These are phyloP conservation scores for Stellera chamaejasme DNA, from an alignment of 345 rosid genomes.

Conservation along the genomic window DNA sequence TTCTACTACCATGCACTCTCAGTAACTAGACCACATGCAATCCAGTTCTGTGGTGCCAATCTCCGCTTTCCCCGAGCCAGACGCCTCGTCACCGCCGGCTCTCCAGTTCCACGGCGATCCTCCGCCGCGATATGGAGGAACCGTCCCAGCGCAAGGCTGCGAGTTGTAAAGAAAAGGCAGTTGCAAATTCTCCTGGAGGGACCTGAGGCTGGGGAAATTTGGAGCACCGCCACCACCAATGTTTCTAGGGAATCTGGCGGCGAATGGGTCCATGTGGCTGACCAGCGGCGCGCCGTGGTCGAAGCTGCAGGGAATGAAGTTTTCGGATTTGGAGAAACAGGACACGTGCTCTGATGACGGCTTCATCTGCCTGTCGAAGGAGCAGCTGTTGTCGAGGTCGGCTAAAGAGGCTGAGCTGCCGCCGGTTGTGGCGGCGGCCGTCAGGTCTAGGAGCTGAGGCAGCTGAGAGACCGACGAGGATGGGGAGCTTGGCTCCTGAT, in stretches of 20 bases:
- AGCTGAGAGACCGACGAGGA: conserved; percentile 58
- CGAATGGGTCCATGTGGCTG: neutral
- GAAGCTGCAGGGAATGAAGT: conserved; percentile 14
- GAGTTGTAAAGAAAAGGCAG: conserved; percentile 41
- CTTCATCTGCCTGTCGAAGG: conserved; percentile 35
- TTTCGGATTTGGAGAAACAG: conserved; percentile 88
- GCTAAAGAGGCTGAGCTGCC: conserved; percentile 16
- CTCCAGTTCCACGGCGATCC: conserved; percentile 1
- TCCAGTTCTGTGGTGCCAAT: conserved; percentile 58
- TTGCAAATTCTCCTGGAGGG: conserved; percentile 77
- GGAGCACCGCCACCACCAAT: conserved; percentile 18
- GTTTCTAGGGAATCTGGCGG: conserved; percentile 22
- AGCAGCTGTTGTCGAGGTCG: conserved; percentile 42
- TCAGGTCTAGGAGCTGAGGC: conserved; percentile 65
- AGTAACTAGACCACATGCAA: conserved; percentile 55
- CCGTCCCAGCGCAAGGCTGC: conserved; percentile 22
- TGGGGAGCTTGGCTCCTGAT: conserved; percentile 55
- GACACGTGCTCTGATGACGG: conserved; percentile 87
- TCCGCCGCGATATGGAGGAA: conserved; percentile 18
- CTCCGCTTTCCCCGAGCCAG: conserved; percentile 23
- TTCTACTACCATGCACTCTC: conserved; percentile 3
- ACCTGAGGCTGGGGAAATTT: conserved; percentile 53
- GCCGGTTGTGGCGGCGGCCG: conserved; percentile 16
- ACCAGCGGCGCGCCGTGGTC: conserved; percentile 21
- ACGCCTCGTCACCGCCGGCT: too few relatives aligned